Percentiles rank a stretch among this genome's conserved stretches.
These are phyloP conservation scores for Saccharomycopsis schoenii DNA, from an alignment of 805 yeast genomes.

Conservation along the genomic window DNA sequence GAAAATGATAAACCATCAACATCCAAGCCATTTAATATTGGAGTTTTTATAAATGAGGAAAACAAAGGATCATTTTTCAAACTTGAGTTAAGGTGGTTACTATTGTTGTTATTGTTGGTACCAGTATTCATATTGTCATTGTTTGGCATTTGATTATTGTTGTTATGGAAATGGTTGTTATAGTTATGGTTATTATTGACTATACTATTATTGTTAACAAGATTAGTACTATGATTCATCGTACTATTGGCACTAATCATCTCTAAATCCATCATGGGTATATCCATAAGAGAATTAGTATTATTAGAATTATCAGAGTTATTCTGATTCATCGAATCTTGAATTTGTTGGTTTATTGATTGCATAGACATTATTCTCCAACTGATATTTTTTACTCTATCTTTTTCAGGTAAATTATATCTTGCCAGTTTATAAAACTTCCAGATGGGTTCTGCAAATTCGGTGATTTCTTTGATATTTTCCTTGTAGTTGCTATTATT, in stretches of 20 bases:
- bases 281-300: not conserved
- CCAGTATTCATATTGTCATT: not conserved
- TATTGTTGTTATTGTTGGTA: not conserved
- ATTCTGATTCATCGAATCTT: not conserved
- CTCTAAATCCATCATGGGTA: slow-evolving; percentile 6
- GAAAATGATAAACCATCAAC: slow-evolving; percentile 4
- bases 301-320: not conserved
- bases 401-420: slow-evolving; percentile 61
- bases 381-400: slow-evolving; percentile 73
- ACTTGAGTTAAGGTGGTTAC: not conserved
- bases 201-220: not conserved
- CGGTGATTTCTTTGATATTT: not conserved
- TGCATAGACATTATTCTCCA: slow-evolving; percentile 74
- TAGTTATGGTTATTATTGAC: not conserved
- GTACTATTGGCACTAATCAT: not conserved
- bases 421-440: slow-evolving; percentile 71
- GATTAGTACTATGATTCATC: not conserved
- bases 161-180: not conserved
- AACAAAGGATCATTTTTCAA: slow-evolving; percentile 11
- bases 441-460: slow-evolving; percentile 53
- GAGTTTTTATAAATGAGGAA: slow-evolving; percentile 16
- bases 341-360: not conserved
- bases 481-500: not conserved
- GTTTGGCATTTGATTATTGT: not conserved
- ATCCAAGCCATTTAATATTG: slow-evolving; percentile 15